phyloP scores from a whole-genome alignment of 352 stramenopile species.

The Phytophthora litchii region DNA sequence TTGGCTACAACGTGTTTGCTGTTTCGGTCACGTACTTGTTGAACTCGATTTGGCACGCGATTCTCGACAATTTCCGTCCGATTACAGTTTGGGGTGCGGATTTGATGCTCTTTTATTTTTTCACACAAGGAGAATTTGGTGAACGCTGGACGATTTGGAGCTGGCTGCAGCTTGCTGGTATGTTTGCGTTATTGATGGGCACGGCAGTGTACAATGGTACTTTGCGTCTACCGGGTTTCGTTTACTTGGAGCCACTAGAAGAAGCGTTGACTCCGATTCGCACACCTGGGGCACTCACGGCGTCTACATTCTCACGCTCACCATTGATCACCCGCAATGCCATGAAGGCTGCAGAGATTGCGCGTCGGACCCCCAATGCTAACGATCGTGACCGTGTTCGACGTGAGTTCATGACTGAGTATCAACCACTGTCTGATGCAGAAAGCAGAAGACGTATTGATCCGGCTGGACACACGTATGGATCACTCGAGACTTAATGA shows the following conservation, averaged over 20 bases:
- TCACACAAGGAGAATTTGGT: conserved; percentile 91
- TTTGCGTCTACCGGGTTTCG: conserved; percentile 75
- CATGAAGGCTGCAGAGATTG: conserved; percentile 84
- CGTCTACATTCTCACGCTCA: conserved; percentile 67
- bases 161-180: conserved; percentile 94
- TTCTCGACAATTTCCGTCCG: conserved; percentile 97
- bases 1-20: conserved; percentile 97
- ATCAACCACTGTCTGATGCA: conserved; percentile 68
- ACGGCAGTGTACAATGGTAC: conserved; percentile 98
- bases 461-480: conserved; percentile 78
- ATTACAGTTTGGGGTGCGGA: conserved; percentile 96
- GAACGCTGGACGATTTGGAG: conserved; percentile 95
- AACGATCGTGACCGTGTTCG: conserved; percentile 83
- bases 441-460: conserved; percentile 72
- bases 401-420: conserved; percentile 89
- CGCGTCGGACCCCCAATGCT: conserved; percentile 74
- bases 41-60: conserved; percentile 98
- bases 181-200: conserved; percentile 93
- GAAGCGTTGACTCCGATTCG: conserved; percentile 70
- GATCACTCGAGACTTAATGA: conserved; percentile 73
- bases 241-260: conserved; percentile 78
- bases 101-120: conserved; percentile 96
- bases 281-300: conserved; percentile 49
- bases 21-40: conserved; percentile 96
- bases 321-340: conserved; percentile 84